Base-by-base conservation (phyloP, 2,329 filamentous ascomycete genomes). In the Fusarium pseudograminearum region DNA sequence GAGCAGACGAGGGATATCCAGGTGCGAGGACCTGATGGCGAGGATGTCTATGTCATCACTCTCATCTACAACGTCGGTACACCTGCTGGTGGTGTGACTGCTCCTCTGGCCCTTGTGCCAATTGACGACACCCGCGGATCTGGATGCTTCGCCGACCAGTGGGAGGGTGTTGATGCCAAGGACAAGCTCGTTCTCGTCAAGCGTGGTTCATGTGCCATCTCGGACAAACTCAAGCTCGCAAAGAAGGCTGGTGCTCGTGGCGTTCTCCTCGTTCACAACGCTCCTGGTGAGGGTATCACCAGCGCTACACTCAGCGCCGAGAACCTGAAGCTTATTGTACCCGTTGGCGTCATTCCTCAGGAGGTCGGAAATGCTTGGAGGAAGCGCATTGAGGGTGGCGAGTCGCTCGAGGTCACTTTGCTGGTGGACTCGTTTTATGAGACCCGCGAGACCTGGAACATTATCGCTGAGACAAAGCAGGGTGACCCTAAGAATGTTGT, bases 251-350 rank as follows among this genome's bases (percentile, higher is more conserved):
- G 82, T 42, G 83, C 82, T 4, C 41, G 80, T 3, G 82, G 77
- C 41, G 82, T 85, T 1, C 77, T 92, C 31, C 82, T 92, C 51
- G 90, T 89, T 76, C 88, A 92, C 82, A 89, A 91, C 66, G 81
- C 78, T 4, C 78, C 83, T 1, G 87, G 86, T 1, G 67, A 74
- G 12, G 54, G 65, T n/a, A 75, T 80, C 5, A 76, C 83, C 3
- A 78, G 80, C 26, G 88, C 86, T 10, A 90, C 87, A 0, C 81
- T 91, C 4, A 83, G 84, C 20, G 80, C 80, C 1, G 78, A 78
- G 69, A 81, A 79, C 71, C 65, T 77, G 30, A 76, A 76, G 10
- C 69, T 74, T 20, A 72, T 82, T 7, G 75, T 79, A 12, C 79
- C 82, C 12, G 77, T 80, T 7, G 81, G 76, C 11, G 76, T 81